Conservation (phyloP, 495 filamentous ascomycete genomes). For the Aspergillus avenaceus region DNA sequence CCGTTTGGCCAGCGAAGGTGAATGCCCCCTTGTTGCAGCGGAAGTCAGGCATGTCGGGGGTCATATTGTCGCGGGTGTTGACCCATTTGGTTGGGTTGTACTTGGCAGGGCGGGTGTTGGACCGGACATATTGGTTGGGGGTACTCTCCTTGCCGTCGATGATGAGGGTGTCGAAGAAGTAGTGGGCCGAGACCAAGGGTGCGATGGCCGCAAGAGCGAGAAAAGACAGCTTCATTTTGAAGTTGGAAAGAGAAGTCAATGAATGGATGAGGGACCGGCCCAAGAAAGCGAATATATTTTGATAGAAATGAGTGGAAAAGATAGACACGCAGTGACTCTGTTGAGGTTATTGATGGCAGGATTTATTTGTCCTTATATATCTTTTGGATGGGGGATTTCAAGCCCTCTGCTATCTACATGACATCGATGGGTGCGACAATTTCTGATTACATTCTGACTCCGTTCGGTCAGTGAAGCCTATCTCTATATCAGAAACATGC, state of each 20-base stretch:
- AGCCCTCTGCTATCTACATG: neutral
- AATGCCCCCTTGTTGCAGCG: conserved; percentile 4
- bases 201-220: neutral
- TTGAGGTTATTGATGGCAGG: neutral
- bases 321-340: neutral
- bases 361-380: neutral
- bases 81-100: conserved; percentile 3
- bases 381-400: neutral
- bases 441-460: neutral
- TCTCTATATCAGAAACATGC: conserved; percentile 4
- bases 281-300: too few species aligned
- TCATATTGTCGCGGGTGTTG: conserved; percentile 2
- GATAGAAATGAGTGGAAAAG: neutral
- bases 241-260: too few species aligned
- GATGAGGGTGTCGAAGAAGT: conserved; percentile 4
- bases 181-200: conserved; percentile 3
- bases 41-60: conserved; percentile 4
- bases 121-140: conserved; percentile 1
- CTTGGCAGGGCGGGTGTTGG: neutral
- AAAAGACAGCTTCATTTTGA: neutral
- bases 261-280: too few species aligned
- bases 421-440: neutral
- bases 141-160: conserved; percentile 1
- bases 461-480: neutral
- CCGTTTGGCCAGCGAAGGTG: neutral